phyloP scores from a whole-genome alignment of 306 rosid species.

The Cicer arietinum region DNA sequence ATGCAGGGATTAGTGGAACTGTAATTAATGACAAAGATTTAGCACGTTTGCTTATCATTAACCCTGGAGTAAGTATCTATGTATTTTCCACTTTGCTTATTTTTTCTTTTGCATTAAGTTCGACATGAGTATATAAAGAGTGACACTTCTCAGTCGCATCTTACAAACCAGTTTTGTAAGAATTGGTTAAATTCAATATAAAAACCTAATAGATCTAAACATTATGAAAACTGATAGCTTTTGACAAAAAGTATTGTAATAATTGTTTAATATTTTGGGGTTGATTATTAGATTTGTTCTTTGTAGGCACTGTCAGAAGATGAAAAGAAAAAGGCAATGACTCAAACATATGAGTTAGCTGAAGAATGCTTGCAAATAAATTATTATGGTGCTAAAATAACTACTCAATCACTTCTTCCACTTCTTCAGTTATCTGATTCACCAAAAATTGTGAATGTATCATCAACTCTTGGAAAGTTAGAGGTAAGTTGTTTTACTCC shows the following conservation, averaged over 20 bases:
- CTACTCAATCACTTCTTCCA: conserved; percentile 30
- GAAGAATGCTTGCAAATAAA: conserved; percentile 56
- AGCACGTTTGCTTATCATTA: neutral
- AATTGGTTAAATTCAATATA: too few species aligned
- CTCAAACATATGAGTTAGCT: conserved; percentile 49
- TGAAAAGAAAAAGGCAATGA: conserved; percentile 9
- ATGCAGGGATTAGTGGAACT: conserved; percentile 55
- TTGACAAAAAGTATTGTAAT: too few species aligned
- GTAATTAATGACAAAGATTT: conserved; percentile 26
- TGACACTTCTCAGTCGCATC: too few species aligned
- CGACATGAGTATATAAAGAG: too few species aligned
- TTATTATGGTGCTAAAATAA: conserved; percentile 45
- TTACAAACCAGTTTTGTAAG: too few species aligned
- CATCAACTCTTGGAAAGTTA: conserved; percentile 45
- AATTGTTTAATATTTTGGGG: too few species aligned
- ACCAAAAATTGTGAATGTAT: conserved; percentile 61
- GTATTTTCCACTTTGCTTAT: neutral
- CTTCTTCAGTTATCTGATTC: conserved; percentile 44
- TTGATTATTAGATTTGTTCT: neutral
- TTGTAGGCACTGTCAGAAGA: conserved; percentile 42
- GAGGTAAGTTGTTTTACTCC: conserved; percentile 44
- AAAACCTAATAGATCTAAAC: too few species aligned
- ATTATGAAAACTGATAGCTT: neutral
- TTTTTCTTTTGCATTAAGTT: neutral
- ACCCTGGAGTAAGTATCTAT: conserved; percentile 22